phyloP scores from a whole-genome alignment of 805 yeast genomes.

The Lipomyces orientalis region DNA sequence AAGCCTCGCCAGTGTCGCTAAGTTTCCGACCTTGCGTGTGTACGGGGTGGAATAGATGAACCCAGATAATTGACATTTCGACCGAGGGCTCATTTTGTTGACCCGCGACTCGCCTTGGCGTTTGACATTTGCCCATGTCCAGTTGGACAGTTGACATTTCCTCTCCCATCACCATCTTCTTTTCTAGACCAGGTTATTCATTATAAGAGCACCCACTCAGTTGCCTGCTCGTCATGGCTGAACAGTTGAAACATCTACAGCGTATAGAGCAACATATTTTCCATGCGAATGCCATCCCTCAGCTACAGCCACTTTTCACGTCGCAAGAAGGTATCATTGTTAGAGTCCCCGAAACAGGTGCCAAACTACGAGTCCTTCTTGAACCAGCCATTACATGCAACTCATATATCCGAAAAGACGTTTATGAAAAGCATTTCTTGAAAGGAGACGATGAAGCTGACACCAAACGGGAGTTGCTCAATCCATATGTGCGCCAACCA shows the following conservation, averaged over 20 bases:
- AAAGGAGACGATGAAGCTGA: neutral
- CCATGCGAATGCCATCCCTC: conserved; percentile 27
- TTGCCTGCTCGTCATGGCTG: neutral
- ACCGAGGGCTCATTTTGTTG: no score
- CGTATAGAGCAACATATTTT: neutral
- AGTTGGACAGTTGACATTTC: no score
- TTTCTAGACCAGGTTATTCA: neutral
- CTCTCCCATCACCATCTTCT: neutral
- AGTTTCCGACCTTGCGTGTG: no score
- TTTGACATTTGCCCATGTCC: no score
- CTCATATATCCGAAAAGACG: conserved; percentile 15
- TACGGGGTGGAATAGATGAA: no score
- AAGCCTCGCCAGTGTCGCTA: no score
- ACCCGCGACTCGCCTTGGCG: no score
- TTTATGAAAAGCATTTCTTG: conserved; percentile 17
- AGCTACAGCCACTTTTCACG: conserved; percentile 13
- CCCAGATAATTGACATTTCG: no score
- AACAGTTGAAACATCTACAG: neutral
- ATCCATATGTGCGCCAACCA: neutral
- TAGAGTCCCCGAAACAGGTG: conserved; percentile 12
- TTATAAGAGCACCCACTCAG: neutral
- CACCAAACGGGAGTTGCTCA: neutral
- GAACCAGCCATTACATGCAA: conserved; percentile 23
- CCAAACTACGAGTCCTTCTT: conserved; percentile 22
- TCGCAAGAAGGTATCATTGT: conserved; percentile 18